Conservation (phyloP, 2,329 filamentous ascomycete species). For the Cercospora beticola region DNA sequence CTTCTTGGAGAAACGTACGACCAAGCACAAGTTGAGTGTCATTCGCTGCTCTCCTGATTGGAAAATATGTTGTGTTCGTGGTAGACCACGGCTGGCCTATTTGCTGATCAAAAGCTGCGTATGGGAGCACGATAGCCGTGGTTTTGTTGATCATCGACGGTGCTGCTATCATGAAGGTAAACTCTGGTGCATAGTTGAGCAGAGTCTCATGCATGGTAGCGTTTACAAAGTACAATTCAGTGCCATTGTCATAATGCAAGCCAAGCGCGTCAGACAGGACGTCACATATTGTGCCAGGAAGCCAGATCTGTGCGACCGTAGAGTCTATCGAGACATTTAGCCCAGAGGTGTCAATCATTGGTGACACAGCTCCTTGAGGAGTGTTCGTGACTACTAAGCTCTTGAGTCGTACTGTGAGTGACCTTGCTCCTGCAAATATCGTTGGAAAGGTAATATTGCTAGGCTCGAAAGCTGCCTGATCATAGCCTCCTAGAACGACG, state of each 20-base stretch:
- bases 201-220: conserved; percentile 39
- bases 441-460: conserved; percentile 31
- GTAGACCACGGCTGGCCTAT: conserved; percentile 20
- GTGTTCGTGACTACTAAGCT: conserved; percentile 1
- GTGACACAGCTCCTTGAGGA: conserved; percentile 1
- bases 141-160: conserved; percentile 8
- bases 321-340: conserved; percentile 37
- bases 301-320: conserved; percentile 43
- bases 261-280: conserved; percentile 42
- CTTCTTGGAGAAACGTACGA: conserved; percentile 35
- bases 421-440: conserved; percentile 15
- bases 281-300: conserved; percentile 41
- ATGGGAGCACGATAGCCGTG: conserved; percentile 33
- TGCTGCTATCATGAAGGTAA: conserved; percentile 38
- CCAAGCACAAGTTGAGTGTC: conserved; percentile 32
- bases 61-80: conserved; percentile 28
- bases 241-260: conserved; percentile 40
- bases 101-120: conserved; percentile 35
- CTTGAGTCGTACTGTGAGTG: conserved; percentile 2
- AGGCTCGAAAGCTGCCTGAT: conserved; percentile 39
- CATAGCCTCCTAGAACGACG: conserved; percentile 43
- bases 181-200: conserved; percentile 34
- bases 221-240: conserved; percentile 43
- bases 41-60: conserved; percentile 30
- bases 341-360: background rate